A percentile compares a stretch with the other conserved stretches of the same genome.
These are phyloP conservation scores for Quaeritorhiza haematococci DNA, from an alignment of 371 early-diverging fungal species.

Conservation along the genomic window DNA sequence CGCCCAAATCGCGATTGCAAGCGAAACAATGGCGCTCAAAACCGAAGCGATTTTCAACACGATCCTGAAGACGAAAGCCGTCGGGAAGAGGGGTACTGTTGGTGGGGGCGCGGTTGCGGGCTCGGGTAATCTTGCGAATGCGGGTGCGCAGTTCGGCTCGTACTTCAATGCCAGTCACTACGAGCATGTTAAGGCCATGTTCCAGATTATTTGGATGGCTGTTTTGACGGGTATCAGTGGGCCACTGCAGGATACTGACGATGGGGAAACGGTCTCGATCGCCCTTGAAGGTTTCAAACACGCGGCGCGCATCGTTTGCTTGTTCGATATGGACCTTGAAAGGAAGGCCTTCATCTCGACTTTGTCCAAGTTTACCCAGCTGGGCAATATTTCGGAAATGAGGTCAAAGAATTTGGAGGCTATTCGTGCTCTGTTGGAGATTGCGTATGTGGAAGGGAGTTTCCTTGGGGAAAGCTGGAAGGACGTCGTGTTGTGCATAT, in stretches of 20 bases:
- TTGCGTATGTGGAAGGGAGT: slow-evolving; percentile 77
- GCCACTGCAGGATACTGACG: slow-evolving; percentile 79
- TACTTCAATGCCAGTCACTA: slow-evolving; percentile 60
- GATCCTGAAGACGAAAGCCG: slow-evolving; percentile 22
- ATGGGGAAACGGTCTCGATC: slow-evolving; percentile 58
- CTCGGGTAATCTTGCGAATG: neutral
- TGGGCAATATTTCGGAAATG: slow-evolving; percentile 70
- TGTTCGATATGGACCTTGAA: slow-evolving; percentile 84
- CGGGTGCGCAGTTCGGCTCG: slow-evolving; percentile 21
- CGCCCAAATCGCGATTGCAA: slow-evolving; percentile 27
- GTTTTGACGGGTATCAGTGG: slow-evolving; percentile 78
- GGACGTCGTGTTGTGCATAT: slow-evolving; percentile 81
- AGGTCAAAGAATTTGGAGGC: slow-evolving; percentile 85
- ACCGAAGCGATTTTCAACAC: slow-evolving; percentile 44
- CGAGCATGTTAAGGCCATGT: slow-evolving; percentile 90
- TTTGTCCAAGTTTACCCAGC: slow-evolving; percentile 77
- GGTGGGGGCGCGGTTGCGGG: neutral
- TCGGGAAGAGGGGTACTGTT: neutral
- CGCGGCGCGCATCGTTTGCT: slow-evolving; percentile 72
- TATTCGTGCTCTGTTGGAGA: slow-evolving; percentile 74
- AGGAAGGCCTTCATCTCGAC: slow-evolving; percentile 86
- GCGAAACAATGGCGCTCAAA: slow-evolving; percentile 42
- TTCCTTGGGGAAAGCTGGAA: slow-evolving; percentile 80
- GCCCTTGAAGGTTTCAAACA: slow-evolving; percentile 75
- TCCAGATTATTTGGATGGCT: slow-evolving; percentile 87